Evolutionary conservation across 75 land plant genomes (phyloP).

Genomic region (Ceratopteris richardii): DNA sequence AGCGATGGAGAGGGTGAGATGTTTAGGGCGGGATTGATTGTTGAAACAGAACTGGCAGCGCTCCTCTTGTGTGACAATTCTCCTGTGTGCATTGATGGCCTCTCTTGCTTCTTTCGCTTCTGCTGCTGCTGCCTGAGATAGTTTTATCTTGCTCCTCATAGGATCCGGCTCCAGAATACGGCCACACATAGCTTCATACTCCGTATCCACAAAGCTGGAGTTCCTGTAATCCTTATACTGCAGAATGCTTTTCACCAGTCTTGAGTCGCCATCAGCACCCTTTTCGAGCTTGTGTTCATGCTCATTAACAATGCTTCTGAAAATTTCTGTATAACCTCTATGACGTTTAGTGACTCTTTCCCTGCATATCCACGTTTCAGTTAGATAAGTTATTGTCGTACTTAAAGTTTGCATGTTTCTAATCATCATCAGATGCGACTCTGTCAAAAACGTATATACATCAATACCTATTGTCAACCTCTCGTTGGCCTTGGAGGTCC

Average conservation of each 20-base stretch:
- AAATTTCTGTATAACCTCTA: background rate
- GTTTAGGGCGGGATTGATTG: constrained; percentile 74
- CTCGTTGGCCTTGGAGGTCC: too few relatives aligned
- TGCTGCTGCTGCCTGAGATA: constrained; percentile 9
- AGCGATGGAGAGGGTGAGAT: constrained; percentile 73
- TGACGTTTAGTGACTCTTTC: too few relatives aligned
- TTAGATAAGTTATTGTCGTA: too few relatives aligned
- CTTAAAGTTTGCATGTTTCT: too few relatives aligned
- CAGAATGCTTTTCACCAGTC: constrained; percentile 56
- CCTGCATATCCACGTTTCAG: too few relatives aligned
- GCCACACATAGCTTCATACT: constrained; percentile 62
- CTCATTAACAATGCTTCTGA: constrained; percentile 1
- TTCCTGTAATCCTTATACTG: constrained; percentile 50
- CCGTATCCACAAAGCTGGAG: constrained; percentile 63
- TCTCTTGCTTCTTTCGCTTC: constrained; percentile 13
- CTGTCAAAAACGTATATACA: too few relatives aligned
- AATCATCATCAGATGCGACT: too few relatives aligned
- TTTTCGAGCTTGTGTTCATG: constrained; percentile 5
- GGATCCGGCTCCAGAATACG: constrained; percentile 35
- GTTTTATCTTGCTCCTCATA: constrained; percentile 22
- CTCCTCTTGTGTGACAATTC: constrained; percentile 71
- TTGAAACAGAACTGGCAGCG: constrained; percentile 89
- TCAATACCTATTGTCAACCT: too few relatives aligned
- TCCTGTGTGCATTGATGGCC: constrained; percentile 17
- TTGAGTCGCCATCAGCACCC: constrained; percentile 47